These are phyloP conservation scores for Boletus speciosus DNA, from an alignment of 768 basidiomycete genomes.

Conservation along the genomic window DNA sequence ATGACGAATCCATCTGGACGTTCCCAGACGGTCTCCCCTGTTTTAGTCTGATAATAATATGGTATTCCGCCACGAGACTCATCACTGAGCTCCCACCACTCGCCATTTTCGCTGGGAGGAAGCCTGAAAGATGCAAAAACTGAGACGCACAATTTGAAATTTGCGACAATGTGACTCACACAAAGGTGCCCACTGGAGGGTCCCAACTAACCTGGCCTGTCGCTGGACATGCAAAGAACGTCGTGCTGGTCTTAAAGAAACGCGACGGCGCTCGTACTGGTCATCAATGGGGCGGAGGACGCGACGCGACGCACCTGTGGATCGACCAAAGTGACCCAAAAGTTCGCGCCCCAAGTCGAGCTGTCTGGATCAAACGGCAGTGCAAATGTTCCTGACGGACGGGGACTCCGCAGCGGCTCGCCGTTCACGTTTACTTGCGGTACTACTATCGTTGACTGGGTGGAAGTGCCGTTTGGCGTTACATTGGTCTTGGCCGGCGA, in stretches of 20 bases:
- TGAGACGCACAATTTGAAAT: constrained; percentile 19
- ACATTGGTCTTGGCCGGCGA: constrained; percentile 8
- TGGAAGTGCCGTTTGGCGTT: constrained; percentile 10
- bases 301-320: constrained; percentile 61
- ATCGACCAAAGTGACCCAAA: constrained; percentile 93
- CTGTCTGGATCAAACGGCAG: constrained; percentile 32
- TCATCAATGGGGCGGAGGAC: constrained; percentile 6
- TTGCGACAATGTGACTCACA: constrained; percentile 48
- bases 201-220: constrained; percentile 94
- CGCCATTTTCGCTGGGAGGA: constrained; percentile 79
- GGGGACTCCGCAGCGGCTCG: constrained; percentile 31
- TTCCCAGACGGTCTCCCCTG: constrained; percentile 90
- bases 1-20: constrained; percentile 88
- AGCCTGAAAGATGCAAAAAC: constrained; percentile 43
- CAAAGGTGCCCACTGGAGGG: constrained; percentile 83
- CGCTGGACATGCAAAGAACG: constrained; percentile 91
- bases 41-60: constrained; percentile 94
- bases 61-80: constrained; percentile 78
- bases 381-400: constrained; percentile 27
- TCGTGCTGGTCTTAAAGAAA: constrained; percentile 46
- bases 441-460: constrained; percentile 20
- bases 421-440: constrained; percentile 36
- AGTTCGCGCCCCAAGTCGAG: constrained; percentile 80
- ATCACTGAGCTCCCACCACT: constrained; percentile 95
- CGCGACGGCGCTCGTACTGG: constrained; percentile 3